Base-by-base conservation (phyloP, 140 eudicot species). In the Flaveria floridana region DNA sequence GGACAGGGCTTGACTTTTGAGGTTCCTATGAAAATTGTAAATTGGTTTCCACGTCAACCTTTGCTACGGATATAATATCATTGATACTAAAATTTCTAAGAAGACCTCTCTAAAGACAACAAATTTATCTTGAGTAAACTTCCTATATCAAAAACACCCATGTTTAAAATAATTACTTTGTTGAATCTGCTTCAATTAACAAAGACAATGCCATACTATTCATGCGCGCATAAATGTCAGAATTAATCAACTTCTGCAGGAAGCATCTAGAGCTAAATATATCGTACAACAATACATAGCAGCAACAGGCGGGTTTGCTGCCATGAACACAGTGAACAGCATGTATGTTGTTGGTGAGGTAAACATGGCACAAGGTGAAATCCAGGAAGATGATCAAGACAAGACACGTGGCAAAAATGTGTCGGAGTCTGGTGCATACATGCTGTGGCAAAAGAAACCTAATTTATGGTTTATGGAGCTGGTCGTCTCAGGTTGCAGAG, bases 361-460 rank as follows among this genome's bases (percentile, higher is more conserved):
- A 34, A 84, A 83, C 76, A 77, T 93, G 86, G 82, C 74, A 26
- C 86, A 85, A 25, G 79, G 91, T 19, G 84, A 85, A 56, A 65
- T 81, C 56, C 82, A 68, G 28, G 57, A 73, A 9, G 76, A 79
- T 21, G 71, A 26, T 14, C 80, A 78, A 7, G 58, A 52, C 9
- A 57, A 8, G 14, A 65, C 74, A 72, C 76, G 63, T 5, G 72
- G 48, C 3, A 79, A 20, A 39, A 39, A 76, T 19, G 77, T 41
- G 47, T 62, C 84, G 2, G 97, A 90, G 64, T 74, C 79, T 0
- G 98, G 98, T 3, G 97, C 96, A 0, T 93, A 86, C 56, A 95
- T 93, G 72, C 21, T 90, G n/a, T 90, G 97, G 96, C 88, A 88
- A 75, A 93, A 86, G 87, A 88, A 87, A 61, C 97, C 97, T 0